Evolutionary conservation across 1,139 yeast species (phyloP).

Genomic region (Candida sp.): DNA sequence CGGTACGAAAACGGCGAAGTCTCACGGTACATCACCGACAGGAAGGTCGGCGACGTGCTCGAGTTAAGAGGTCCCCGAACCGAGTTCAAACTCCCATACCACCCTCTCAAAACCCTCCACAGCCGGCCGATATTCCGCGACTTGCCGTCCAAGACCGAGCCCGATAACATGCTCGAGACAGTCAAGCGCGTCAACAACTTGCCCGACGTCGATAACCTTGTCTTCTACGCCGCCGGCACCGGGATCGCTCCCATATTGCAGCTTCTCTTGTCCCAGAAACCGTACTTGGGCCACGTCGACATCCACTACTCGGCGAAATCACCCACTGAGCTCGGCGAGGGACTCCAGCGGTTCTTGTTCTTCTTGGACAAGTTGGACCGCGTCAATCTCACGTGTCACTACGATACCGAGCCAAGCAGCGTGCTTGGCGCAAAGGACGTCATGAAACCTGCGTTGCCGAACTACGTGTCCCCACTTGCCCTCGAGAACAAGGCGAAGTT

Average conservation of each 20-base stretch:
- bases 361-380: constrained; percentile 76
- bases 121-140: constrained; percentile 71
- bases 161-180: constrained; percentile 39
- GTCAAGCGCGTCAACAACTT: constrained; percentile 29
- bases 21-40: constrained; percentile 70
- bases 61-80: constrained; percentile 84
- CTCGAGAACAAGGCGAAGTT: constrained; percentile 22
- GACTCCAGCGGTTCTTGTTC: constrained; percentile 58
- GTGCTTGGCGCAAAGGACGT: constrained; percentile 41
- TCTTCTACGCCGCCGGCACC: constrained; percentile 84
- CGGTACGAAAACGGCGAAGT: constrained; percentile 86
- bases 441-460: constrained; percentile 41
- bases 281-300: constrained; percentile 70
- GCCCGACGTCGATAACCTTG: constrained; percentile 63
- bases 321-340: constrained; percentile 54
- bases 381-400: constrained; percentile 54
- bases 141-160: constrained; percentile 65
- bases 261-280: constrained; percentile 69
- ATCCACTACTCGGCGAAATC: constrained; percentile 70
- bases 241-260: constrained; percentile 89
- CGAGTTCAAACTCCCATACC: constrained; percentile 73
- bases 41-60: constrained; percentile 67
- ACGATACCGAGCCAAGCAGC: constrained; percentile 46
- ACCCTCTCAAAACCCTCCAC: constrained; percentile 56
- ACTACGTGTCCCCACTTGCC: constrained; percentile 41